Conservation (phyloP, 495 filamentous ascomycete species). For the Amphirosellinia nigrospora region DNA sequence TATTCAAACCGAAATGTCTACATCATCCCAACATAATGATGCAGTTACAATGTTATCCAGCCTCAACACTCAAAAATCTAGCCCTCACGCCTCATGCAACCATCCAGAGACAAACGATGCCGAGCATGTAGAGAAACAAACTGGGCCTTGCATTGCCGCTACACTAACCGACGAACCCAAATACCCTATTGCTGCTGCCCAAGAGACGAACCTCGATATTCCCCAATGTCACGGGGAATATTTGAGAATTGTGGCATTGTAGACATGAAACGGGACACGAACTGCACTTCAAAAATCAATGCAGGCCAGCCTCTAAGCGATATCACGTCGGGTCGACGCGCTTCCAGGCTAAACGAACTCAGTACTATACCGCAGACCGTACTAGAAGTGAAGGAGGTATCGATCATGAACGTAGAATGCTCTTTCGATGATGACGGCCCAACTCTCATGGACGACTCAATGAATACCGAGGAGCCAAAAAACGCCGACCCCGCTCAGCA, state of each 20-base stretch:
- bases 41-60: neutral
- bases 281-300: neutral
- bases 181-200: neutral
- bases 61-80: neutral
- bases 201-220: neutral
- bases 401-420: neutral
- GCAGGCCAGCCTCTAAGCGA: neutral
- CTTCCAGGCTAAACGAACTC: neutral
- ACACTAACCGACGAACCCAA: neutral
- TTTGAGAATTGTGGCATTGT: neutral
- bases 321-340: constrained; percentile 3
- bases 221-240: neutral
- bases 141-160: neutral
- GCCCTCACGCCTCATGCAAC: constrained; percentile 5
- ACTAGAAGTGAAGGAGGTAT: neutral
- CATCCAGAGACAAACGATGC: neutral
- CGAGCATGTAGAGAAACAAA: neutral
- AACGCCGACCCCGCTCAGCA: neutral
- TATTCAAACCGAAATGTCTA: constrained; percentile 22
- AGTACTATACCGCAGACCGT: constrained; percentile 11
- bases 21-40: constrained; percentile 20
- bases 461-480: constrained; percentile 20
- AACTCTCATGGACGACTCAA: constrained; percentile 29
- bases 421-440: constrained; percentile 27
- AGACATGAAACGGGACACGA: neutral